Evolutionary conservation across 2,329 filamentous ascomycete genomes (phyloP), one percentile per base, ranked within the genome.

Genomic region (Fusarium caatingaense): DNA sequence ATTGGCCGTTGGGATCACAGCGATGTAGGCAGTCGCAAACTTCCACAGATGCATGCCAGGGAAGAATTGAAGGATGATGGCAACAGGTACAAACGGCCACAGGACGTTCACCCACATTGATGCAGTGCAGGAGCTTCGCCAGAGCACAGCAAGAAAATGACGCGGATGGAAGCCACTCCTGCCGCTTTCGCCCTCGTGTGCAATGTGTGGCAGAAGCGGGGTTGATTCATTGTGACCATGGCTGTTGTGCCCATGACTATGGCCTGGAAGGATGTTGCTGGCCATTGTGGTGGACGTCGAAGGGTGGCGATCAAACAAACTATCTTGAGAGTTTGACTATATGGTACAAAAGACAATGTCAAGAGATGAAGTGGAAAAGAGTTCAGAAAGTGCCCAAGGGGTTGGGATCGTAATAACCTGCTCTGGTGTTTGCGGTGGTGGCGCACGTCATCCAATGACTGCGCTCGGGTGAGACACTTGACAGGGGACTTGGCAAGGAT

Each of bases 1-100:
- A 57, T 86, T 86, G 42, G 84, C 84, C 11, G 82, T 78, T 0
- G 84, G 84, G 3, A 86, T 77, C 72, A 86, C 85, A 30, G 83
- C 84, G 30, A 86, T 76, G 57, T 85, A 86, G 8, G 80, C 79
- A 0, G 80, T 78, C 49, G 80, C 80, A 70, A 86, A 86, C 68
- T 84, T 83, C 78, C 79, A 82, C 1, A 84, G 72, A 27, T 80
- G 77, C 37, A 78, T 55, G 0, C 78, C 75, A 2, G 75, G 73
- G 46, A 78, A 66, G 71, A 78, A 76, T 18, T 83, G 78, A 15
- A 85, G 72, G 20, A 81, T 77, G 28, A 86, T 76, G 6, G 84
- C 83, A 6, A 83, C 76, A 15, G 82, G 81, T 2, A 85, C 83
- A 60, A 85, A 75, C 1, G 84, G 84, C 83, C 83, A 85, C 7